Evolutionary conservation across 306 rosid species (phyloP), one percentile per base, ranked within the genome.

Genomic region (Ziziphus jujuba): DNA sequence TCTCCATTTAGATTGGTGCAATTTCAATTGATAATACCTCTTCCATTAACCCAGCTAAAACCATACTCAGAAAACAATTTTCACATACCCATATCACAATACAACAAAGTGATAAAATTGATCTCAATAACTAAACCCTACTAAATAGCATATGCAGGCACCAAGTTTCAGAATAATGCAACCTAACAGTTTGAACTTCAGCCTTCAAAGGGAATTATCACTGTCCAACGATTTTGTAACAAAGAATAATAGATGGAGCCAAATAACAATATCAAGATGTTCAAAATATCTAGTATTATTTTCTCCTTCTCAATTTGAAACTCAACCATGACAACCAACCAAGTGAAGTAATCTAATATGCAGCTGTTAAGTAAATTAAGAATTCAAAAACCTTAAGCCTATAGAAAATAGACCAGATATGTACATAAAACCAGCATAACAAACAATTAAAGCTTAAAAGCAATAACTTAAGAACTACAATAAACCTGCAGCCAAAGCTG

Each of bases 401-500:
- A 5, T 16, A 50, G 17, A 17, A 19, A 16, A 4, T 16, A 23
- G 24, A 50, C 1, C 22, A 5, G 9, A 5, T 16, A 49, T 20
- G 13, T 7, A 7, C 3, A 45, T 4, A 16, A 45, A 45, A 7
- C 12, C 17, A 69, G n/a, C 45, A 28, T 6, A 13, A 6, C 11
- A 48, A 61, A 17, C 66, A 5, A 40, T 31, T 22, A 21, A 55
- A 34, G 57, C 34, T 5, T 28, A 35, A 52, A 56, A 17, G 53
- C 59, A 65, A 63, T 58, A 33, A 12, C 51, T 35, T 36, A 16
- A 61, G 47, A 47, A 59, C 52, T 33, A 20, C 53, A 54, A 77
- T 56, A 64, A 72, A 93, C 99, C 89, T 93, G 96, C 56, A 88
- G 58, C 97, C 97, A 88, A 76, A 61, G 86, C 84, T 93, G 99